Percentiles rank a stretch among this genome's conserved stretches.
phyloP scores from a whole-genome alignment of 495 filamentous ascomycete genomes.

The Corynascus novoguineensis region DNA sequence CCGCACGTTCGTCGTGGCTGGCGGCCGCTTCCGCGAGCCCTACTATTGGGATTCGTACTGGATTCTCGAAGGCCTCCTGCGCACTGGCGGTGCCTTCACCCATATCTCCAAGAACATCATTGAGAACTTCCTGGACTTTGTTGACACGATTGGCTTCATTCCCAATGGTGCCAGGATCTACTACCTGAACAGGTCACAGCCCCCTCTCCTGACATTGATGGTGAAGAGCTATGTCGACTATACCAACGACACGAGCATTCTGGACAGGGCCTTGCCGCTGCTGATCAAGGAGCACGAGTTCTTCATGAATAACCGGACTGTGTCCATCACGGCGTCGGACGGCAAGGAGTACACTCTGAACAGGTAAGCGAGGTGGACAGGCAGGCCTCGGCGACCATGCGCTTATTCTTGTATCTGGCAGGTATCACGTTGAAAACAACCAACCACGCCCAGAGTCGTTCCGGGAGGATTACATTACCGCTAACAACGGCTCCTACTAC shows the following conservation, averaged over 20 bases:
- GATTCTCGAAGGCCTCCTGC: conserved; percentile 46
- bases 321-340: conserved; percentile 28
- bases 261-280: conserved; percentile 41
- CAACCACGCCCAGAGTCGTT: conserved; percentile 48
- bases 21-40: conserved; percentile 47
- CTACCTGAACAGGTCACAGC: conserved; percentile 46
- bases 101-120: conserved; percentile 47
- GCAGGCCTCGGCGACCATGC: not conserved
- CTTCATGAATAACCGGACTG: conserved; percentile 42
- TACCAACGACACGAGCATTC: conserved; percentile 46
- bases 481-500: conserved; percentile 45
- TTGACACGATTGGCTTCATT: conserved; percentile 47
- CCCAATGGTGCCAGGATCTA: conserved; percentile 47
- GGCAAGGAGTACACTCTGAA: conserved; percentile 39
- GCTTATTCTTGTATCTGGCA: conserved; percentile 15
- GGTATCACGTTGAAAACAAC: conserved; percentile 44
- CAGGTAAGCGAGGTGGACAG: conserved; percentile 29
- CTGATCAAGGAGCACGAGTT: conserved; percentile 46
- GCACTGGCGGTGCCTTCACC: conserved; percentile 44
- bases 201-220: conserved; percentile 46
- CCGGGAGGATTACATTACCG: conserved; percentile 43
- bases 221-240: conserved; percentile 44
- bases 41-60: conserved; percentile 53
- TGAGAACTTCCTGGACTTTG: conserved; percentile 48
- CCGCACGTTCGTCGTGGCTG: conserved; percentile 48